Evolutionary conservation across 2,329 filamentous ascomycete species (phyloP), one percentile per base, ranked within the genome.

Genomic region (Cyanodermella asteris): DNA sequence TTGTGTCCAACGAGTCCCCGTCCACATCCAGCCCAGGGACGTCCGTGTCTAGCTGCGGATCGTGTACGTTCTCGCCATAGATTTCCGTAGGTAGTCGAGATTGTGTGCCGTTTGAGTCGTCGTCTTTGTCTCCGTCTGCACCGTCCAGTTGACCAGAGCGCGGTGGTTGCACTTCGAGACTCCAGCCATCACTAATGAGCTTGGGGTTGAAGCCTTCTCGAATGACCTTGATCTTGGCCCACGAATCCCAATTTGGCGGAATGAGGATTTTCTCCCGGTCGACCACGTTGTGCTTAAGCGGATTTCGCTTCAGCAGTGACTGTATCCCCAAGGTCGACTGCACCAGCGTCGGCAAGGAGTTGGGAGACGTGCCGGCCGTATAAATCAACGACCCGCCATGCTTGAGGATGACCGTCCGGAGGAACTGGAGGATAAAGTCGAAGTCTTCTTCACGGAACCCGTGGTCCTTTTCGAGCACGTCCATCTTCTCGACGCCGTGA

Each of bases 381-480:
- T 87, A 91, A 36, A 90, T 74, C 35, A 91, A 64, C 16, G 80
- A 84, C 33, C 72, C 72, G 32, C 77, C 77, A 43, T 87, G 66
- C 56, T 82, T 84, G 34, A 97, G 56, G 20, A 97, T 53, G 19
- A 90, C 69, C 0, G 87, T 94, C 36, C 87, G 68, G 41, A 97
- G 55, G 45, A 82, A 91, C 44, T 97, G 87, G 30, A 93, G 61
- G 21, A 97, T 77, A 36, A 87, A 82, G 46, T 97, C 87, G 41
- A 97, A 97, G 38, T 91, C 75, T 36, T 90, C 80, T 48, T 97
- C 87, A 49, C 81, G 84, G 81, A 84, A 97, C 9, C 74, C 70
- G 30, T 82, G 71, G 25, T 80, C 82, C 45, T 77, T 80, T 50
- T 94, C 87, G 29, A 97, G 50, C 19, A 68, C 64, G 42, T 94